Base-by-base conservation (phyloP, 768 basidiomycete genomes). In the Pleurotus djamor region DNA sequence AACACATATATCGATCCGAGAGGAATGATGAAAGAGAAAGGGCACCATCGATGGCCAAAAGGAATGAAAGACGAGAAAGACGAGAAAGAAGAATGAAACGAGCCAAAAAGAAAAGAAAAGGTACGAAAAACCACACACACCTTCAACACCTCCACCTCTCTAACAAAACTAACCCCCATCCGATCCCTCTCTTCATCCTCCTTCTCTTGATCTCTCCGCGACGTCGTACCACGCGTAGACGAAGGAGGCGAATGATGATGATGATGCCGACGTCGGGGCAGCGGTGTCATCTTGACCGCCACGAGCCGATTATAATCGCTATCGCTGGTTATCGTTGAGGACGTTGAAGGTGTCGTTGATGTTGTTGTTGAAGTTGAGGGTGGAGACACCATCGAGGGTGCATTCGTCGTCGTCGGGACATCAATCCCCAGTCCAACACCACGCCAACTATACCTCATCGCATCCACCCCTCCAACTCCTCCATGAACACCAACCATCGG, bases 141-240 rank as follows among this genome's bases (percentile, higher is more conserved):
- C 73, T 87, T 80, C n/a, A 94, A 74, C 3, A 95, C 87, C 67
- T 92, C 89, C 13, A 92, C 92, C 73, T 94, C 92, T 32, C 92
- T 77, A 33, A 91, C 83, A 64, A 94, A 93, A 49, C 84, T 85
- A 49, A 92, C 88, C 43, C 89, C 68, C 59, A 90, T 92, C 59
- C 91, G 74, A 60, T 91, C 87, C 66, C 87, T 86, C 61, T 82
- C 80, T 64, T 75, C 65, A 36, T 71, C 72, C 47, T 83, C 79
- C 56, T 74, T 73, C 38, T 71, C 21, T 28, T 28, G 21, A 28
- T 28, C 21, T 28, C 21, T 28, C 21, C 21, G 21, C 21, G 21
- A 28, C n/a, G n/a, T n/a, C n/a, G n/a, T 16, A 1, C 34, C 21
- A 8, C 54, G 41, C n/a, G 21, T 17, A 16, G 54, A 28, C 1